Conservation (phyloP, 2,329 filamentous ascomycete genomes). For the Xylaria digitata region DNA sequence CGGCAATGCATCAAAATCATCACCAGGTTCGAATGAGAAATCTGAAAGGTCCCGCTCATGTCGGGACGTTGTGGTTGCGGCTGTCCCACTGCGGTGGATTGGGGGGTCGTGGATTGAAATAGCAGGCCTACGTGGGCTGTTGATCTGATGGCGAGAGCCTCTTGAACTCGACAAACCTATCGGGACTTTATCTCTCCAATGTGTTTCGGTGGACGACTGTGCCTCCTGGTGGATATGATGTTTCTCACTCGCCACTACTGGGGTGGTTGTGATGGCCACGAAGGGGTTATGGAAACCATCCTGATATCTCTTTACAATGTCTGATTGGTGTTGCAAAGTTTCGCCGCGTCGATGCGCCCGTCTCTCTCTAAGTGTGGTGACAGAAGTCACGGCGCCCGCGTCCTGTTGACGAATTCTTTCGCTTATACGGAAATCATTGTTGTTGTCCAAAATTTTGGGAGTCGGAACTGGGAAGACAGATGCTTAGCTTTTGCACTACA, state of each 20-base stretch:
- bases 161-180: neutral
- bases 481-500: conserved; percentile 11
- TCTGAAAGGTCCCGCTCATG: conserved; percentile 33
- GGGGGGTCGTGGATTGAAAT: neutral
- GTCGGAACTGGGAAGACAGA: conserved; percentile 24
- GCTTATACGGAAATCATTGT: conserved; percentile 46
- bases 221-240: neutral
- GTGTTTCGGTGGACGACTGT: neutral
- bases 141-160: neutral
- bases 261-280: neutral
- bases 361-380: conserved; percentile 7
- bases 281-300: neutral
- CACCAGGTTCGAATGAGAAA: conserved; percentile 44
- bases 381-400: conserved; percentile 6
- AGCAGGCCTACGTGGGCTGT: neutral
- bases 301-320: neutral
- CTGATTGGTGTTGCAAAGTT: neutral
- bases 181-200: neutral
- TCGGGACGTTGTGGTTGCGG: neutral
- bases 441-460: conserved; percentile 43
- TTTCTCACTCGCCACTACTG: neutral
- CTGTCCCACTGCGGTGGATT: neutral
- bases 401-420: conserved; percentile 43
- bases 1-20: conserved; percentile 33
- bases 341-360: conserved; percentile 4